A percentile compares a stretch with the other conserved stretches of the same genome.
phyloP scores from a whole-genome alignment of 805 yeast genomes.

The Candida ipomoeae region DNA sequence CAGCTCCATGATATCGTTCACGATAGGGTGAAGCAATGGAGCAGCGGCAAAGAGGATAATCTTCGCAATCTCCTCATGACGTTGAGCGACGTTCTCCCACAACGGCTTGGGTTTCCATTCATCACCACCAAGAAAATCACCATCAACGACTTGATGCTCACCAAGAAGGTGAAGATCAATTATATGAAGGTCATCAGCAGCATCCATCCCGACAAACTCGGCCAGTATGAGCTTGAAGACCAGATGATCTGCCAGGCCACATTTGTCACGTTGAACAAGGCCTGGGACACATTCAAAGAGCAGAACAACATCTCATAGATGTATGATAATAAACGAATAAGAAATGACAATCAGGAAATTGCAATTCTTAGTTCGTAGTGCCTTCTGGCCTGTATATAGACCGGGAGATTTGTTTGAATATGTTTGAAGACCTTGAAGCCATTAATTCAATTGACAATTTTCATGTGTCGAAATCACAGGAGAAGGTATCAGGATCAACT shows the following conservation, averaged over 20 bases:
- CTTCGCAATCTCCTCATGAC: slow-evolving; percentile 72
- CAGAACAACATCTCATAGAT: slow-evolving; percentile 15
- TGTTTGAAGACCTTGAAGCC: no score
- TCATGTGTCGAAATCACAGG: no score
- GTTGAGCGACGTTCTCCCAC: slow-evolving; percentile 59
- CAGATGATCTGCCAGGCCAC: slow-evolving; percentile 85
- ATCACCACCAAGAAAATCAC: slow-evolving; percentile 40
- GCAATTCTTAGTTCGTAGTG: no score
- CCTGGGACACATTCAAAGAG: slow-evolving; percentile 60
- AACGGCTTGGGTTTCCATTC: slow-evolving; percentile 27
- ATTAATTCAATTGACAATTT: no score
- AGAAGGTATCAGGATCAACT: no score
- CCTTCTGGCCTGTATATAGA: no score
- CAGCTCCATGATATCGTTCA: slow-evolving; percentile 62
- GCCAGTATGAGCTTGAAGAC: slow-evolving; percentile 57
- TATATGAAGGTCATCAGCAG: slow-evolving; percentile 79
- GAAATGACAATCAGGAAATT: no score
- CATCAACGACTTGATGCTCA: slow-evolving; percentile 74
- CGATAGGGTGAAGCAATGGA: slow-evolving; percentile 56
- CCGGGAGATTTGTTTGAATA: no score
- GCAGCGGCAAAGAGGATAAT: slow-evolving; percentile 71
- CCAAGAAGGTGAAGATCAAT: slow-evolving; percentile 80
- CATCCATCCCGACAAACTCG: slow-evolving; percentile 82
- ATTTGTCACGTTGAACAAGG: slow-evolving; percentile 74
- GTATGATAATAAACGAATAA: no score